phyloP scores from a whole-genome alignment of 495 filamentous ascomycete genomes.

The Rhizodiscina lignyota region DNA sequence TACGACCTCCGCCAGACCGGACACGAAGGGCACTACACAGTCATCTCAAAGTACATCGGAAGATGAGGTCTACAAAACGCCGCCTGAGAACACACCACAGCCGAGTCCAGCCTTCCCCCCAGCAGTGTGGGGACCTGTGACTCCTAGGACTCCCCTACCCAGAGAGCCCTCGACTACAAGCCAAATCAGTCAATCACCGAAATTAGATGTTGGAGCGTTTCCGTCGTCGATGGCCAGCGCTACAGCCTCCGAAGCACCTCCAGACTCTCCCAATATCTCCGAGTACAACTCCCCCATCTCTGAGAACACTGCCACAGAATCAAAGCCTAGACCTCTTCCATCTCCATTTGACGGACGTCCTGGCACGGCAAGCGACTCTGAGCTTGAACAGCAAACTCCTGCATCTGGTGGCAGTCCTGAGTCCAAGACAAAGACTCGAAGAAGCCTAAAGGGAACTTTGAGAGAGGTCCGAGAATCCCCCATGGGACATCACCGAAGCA shows the following conservation, averaged over 20 bases:
- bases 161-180: neutral
- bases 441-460: conserved; percentile 87
- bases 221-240: no score
- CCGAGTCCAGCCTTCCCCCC: neutral
- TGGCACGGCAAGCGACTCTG: conserved; percentile 17
- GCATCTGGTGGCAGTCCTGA: conserved; percentile 9
- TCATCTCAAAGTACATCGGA: neutral
- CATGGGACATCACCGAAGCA: conserved; percentile 36
- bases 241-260: neutral
- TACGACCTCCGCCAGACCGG: neutral
- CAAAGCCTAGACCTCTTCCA: conserved; percentile 2
- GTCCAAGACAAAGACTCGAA: conserved; percentile 46
- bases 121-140: neutral
- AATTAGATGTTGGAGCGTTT: no score
- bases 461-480: conserved; percentile 55
- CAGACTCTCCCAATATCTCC: neutral
- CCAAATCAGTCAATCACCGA: neutral
- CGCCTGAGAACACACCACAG: neutral
- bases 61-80: neutral
- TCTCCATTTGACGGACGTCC: conserved; percentile 21
- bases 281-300: neutral
- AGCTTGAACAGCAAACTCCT: conserved; percentile 11
- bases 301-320: neutral
- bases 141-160: neutral
- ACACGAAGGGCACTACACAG: neutral